These are phyloP conservation scores for Hanseniaspora guilliermondii DNA, from an alignment of 805 yeast genomes.

Conservation along the genomic window DNA sequence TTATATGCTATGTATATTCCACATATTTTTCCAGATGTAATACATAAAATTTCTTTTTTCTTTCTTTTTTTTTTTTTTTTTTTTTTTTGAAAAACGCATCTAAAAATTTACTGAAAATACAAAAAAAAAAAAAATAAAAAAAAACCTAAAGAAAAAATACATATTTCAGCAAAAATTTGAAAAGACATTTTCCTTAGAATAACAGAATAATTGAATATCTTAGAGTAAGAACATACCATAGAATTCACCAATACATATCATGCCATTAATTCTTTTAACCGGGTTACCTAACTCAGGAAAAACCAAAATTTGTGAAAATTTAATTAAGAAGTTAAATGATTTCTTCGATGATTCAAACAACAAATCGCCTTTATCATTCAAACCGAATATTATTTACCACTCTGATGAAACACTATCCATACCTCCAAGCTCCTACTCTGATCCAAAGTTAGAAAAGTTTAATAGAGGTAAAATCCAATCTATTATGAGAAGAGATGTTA, in stretches of 20 bases:
- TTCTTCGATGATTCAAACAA: slow-evolving; percentile 31
- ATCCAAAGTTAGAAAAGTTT: slow-evolving; percentile 64
- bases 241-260: slow-evolving; percentile 23
- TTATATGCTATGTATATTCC: too few relatives aligned
- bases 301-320: slow-evolving; percentile 53
- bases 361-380: slow-evolving; percentile 38
- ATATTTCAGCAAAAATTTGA: too few relatives aligned
- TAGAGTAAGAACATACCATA: too few relatives aligned
- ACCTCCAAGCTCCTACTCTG: slow-evolving; percentile 51
- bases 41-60: too few relatives aligned
- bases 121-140: too few relatives aligned
- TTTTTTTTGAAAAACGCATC: too few relatives aligned
- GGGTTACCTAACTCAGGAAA: slow-evolving; percentile 86
- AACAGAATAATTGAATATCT: too few relatives aligned
- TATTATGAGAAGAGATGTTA: slow-evolving; percentile 72
- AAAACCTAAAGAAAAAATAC: too few relatives aligned
- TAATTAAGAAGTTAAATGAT: slow-evolving; percentile 37
- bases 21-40: too few relatives aligned
- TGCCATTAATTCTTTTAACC: slow-evolving; percentile 77
- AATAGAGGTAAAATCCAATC: slow-evolving; percentile 76
- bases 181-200: too few relatives aligned
- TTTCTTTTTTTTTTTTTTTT: too few relatives aligned
- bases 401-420: slow-evolving; percentile 71
- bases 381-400: slow-evolving; percentile 53
- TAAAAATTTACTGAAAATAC: too few relatives aligned